Conservation (phyloP, 805 yeast genomes). For the Suhomyces prunicola region DNA sequence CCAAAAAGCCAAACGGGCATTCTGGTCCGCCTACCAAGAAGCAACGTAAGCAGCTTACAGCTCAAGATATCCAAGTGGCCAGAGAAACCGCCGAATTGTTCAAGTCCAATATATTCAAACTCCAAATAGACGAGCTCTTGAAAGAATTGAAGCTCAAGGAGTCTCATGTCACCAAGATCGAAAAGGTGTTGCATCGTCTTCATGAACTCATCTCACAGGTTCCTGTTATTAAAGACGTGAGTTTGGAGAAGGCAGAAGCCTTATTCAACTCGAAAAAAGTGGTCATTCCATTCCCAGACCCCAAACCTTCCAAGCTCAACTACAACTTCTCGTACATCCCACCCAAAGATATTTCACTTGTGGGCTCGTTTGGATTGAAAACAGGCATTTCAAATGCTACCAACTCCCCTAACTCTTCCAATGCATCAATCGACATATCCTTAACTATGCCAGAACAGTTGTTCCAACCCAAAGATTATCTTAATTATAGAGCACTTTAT, state of each 20-base stretch:
- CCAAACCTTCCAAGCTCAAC: conserved; percentile 72
- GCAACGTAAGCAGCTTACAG: conserved; percentile 44
- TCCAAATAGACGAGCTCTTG: conserved; percentile 89
- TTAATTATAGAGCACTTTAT: conserved; percentile 86
- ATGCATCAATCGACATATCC: conserved; percentile 72
- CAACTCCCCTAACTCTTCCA: conserved; percentile 35
- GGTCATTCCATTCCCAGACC: conserved; percentile 84
- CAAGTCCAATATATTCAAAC: conserved; percentile 91
- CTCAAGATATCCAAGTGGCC: conserved; percentile 87
- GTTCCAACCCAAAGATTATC: conserved; percentile 82
- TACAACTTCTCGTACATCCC: conserved; percentile 65
- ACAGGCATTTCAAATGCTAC: conserved; percentile 51
- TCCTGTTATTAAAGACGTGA: conserved; percentile 51
- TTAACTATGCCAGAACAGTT: conserved; percentile 75
- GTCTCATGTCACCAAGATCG: conserved; percentile 59
- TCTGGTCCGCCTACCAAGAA: conserved; percentile 30
- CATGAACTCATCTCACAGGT: conserved; percentile 65
- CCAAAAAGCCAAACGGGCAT: conserved; percentile 6
- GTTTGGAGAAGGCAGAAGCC: conserved; percentile 58
- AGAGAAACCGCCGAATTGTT: conserved; percentile 92
- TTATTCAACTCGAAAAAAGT: conserved; percentile 51
- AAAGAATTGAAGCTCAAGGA: conserved; percentile 78
- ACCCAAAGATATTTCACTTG: conserved; percentile 74
- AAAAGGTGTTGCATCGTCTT: conserved; percentile 70
- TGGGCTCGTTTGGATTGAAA: conserved; percentile 87